These are phyloP conservation scores for Fusarium hainanense DNA, from an alignment of 2,329 filamentous ascomycete species.

Conservation along the genomic window DNA sequence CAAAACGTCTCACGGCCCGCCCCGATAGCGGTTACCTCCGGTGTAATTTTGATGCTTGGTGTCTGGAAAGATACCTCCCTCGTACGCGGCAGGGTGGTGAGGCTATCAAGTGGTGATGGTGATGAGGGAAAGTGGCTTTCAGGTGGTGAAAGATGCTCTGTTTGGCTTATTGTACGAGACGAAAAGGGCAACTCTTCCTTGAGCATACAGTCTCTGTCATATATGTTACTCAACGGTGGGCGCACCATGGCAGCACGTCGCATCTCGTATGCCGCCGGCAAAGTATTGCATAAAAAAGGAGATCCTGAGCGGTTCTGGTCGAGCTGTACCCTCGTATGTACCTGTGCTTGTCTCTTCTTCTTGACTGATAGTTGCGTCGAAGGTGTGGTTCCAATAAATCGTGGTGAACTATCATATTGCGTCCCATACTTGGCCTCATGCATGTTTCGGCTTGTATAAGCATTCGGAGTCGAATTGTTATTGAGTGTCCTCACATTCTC, in stretches of 20 bases:
- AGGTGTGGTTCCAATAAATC: constrained; percentile 1
- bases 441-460: background rate
- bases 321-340: background rate
- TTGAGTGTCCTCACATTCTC: constrained; percentile 27
- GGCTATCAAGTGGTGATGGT: background rate
- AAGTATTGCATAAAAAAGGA: constrained; percentile 10
- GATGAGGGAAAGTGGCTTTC: background rate
- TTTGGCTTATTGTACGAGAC: background rate
- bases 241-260: constrained; percentile 30
- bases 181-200: background rate
- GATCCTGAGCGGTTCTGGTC: background rate
- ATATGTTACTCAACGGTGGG: constrained; percentile 39
- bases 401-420: constrained; percentile 27
- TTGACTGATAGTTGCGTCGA: constrained; percentile 28
- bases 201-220: background rate
- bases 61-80: constrained; percentile 48
- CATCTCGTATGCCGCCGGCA: constrained; percentile 21
- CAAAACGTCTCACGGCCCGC: constrained; percentile 54
- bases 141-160: background rate
- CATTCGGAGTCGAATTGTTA: background rate
- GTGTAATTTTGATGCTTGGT: constrained; percentile 57
- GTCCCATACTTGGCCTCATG: constrained; percentile 18
- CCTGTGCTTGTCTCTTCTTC: constrained; percentile 30
- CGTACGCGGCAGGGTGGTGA: background rate
- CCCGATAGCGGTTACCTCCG: constrained; percentile 53